A percentile compares a stretch with the other conserved stretches of the same genome.
phyloP scores from a whole-genome alignment of 805 yeast genomes.

The Hanseniaspora lindneri region DNA sequence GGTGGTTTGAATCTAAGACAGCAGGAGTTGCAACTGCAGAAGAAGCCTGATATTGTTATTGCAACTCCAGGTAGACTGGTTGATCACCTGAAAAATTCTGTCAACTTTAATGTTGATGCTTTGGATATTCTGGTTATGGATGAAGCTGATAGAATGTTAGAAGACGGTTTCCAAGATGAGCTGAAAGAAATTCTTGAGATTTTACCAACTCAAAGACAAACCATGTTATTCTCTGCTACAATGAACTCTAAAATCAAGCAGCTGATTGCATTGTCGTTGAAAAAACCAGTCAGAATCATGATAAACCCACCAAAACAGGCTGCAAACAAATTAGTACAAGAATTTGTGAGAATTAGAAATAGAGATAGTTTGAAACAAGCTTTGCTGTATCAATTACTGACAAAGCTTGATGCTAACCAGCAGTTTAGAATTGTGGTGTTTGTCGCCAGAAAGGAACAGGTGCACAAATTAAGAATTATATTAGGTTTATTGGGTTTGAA shows the following conservation, averaged over 20 bases:
- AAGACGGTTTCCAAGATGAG: slow-evolving; percentile 96
- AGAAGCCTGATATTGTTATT: slow-evolving; percentile 89
- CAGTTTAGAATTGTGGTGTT: slow-evolving; percentile 75
- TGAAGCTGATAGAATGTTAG: slow-evolving; percentile 98
- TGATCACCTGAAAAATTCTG: slow-evolving; percentile 91
- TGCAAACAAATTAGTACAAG: slow-evolving; percentile 80
- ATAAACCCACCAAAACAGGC: slow-evolving; percentile 93
- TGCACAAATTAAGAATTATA: slow-evolving; percentile 70
- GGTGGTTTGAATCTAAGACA: slow-evolving; percentile 94
- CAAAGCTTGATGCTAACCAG: slow-evolving; percentile 49
- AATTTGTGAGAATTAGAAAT: slow-evolving; percentile 86
- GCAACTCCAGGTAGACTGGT: slow-evolving; percentile 99
- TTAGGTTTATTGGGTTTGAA: slow-evolving; percentile 64
- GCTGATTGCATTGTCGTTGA: slow-evolving; percentile 74
- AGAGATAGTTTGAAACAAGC: slow-evolving; percentile 80
- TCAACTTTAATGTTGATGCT: slow-evolving; percentile 78
- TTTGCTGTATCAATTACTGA: slow-evolving; percentile 57
- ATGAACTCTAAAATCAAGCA: slow-evolving; percentile 90
- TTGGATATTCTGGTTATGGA: slow-evolving; percentile 89
- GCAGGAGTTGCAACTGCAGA: slow-evolving; percentile 86
- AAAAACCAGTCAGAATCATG: slow-evolving; percentile 88
- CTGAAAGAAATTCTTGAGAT: slow-evolving; percentile 77
- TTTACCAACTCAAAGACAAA: slow-evolving; percentile 85
- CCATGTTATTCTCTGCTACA: slow-evolving; percentile 90
- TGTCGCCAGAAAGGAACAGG: slow-evolving; percentile 81